A percentile compares a stretch with the other conserved stretches of the same genome.
Evolutionary conservation across 352 stramenopile species (phyloP).

Genomic region (Phytophthora europaea): DNA sequence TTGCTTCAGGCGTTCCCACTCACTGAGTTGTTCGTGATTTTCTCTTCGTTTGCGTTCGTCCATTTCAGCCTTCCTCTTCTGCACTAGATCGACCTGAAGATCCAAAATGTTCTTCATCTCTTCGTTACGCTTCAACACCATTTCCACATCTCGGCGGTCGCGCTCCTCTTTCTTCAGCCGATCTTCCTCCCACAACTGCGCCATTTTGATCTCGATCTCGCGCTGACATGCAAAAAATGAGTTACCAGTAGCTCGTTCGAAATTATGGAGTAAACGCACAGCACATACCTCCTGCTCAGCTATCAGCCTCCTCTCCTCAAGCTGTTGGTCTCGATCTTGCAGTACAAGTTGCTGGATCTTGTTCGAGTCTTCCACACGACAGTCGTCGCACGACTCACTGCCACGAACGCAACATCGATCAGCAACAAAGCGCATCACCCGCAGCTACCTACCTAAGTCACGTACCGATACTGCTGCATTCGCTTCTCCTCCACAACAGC

Average conservation of each 20-base stretch:
- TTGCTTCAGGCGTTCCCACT: slow-evolving; percentile 69
- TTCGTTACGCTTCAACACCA: slow-evolving; percentile 58
- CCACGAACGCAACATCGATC: background rate
- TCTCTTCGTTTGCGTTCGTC: slow-evolving; percentile 56
- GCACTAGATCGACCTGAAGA: slow-evolving; percentile 73
- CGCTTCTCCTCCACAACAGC: slow-evolving; percentile 80
- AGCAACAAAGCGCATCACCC: background rate
- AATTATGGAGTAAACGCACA: background rate
- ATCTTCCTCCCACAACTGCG: slow-evolving; percentile 78
- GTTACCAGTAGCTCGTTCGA: background rate
- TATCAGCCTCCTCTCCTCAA: slow-evolving; percentile 58
- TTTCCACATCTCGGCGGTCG: slow-evolving; percentile 64
- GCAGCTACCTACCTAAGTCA: background rate
- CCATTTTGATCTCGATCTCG: slow-evolving; percentile 64
- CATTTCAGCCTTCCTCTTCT: slow-evolving; percentile 52
- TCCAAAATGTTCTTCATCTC: slow-evolving; percentile 84
- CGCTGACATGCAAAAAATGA: slow-evolving; percentile 28
- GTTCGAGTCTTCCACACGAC: slow-evolving; percentile 67
- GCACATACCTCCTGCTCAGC: slow-evolving; percentile 59
- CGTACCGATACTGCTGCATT: slow-evolving; percentile 80
- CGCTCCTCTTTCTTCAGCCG: slow-evolving; percentile 81
- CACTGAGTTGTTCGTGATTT: slow-evolving; percentile 61
- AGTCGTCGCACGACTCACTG: slow-evolving; percentile 78
- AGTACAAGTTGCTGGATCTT: slow-evolving; percentile 74
- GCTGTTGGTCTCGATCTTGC: slow-evolving; percentile 65